Evolutionary conservation across 2,329 filamentous ascomycete genomes (phyloP).

Genomic region (Aspergillus jensenii): DNA sequence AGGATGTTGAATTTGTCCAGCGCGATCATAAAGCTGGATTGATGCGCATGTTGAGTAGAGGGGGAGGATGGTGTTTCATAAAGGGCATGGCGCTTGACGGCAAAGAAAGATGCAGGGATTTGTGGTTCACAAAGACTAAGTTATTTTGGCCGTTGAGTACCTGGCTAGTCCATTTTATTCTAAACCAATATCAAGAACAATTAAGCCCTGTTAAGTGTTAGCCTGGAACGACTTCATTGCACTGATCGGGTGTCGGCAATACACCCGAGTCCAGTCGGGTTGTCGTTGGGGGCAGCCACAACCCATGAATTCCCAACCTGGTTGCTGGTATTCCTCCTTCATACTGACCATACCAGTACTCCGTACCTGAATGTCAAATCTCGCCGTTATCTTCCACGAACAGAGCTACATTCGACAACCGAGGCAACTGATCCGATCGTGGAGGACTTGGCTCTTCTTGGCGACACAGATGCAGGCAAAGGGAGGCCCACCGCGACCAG

Average conservation of each 20-base stretch:
- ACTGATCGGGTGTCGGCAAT: neutral
- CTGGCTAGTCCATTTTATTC: neutral
- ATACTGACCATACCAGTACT: no score
- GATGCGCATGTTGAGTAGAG: neutral
- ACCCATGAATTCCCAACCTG: neutral
- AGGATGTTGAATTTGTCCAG: neutral
- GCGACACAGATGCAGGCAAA: neutral
- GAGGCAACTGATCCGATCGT: neutral
- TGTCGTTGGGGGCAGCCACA: neutral
- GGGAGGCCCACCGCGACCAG: neutral
- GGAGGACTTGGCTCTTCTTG: constrained; percentile 9
- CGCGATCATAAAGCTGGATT: neutral
- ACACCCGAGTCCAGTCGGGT: neutral
- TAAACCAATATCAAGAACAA: neutral
- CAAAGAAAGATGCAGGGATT: constrained; percentile 1
- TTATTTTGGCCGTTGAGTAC: neutral
- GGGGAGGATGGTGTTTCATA: neutral
- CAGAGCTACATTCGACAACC: neutral
- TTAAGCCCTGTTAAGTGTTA: neutral
- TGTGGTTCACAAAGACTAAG: neutral
- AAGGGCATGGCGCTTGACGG: neutral
- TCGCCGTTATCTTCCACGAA: neutral
- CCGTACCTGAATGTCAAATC: no score
- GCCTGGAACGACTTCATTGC: neutral
- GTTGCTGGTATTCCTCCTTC: no score